These are phyloP conservation scores for Globisporangium paddicum DNA, from an alignment of 352 stramenopile genomes.

Conservation along the genomic window DNA sequence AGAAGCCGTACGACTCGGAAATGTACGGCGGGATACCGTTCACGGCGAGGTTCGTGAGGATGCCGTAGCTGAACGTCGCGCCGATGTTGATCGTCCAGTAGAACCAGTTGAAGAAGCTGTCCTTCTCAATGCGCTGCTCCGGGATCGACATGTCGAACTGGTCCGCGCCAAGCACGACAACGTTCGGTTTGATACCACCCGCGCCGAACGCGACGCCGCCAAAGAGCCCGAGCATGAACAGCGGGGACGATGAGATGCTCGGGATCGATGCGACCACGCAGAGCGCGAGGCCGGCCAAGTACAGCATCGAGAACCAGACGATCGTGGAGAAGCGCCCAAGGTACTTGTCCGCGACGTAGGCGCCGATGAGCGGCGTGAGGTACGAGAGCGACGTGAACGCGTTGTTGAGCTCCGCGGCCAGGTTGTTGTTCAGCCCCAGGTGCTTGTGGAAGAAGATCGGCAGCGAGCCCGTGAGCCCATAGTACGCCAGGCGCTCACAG, in stretches of 20 bases:
- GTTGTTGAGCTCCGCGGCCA: constrained; percentile 86
- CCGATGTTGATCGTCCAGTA: constrained; percentile 93
- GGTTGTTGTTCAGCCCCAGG: constrained; percentile 66
- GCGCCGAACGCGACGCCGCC: constrained; percentile 67
- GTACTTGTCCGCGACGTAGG: constrained; percentile 76
- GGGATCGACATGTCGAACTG: constrained; percentile 79
- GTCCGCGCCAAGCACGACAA: constrained; percentile 71
- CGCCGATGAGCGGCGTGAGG: constrained; percentile 75
- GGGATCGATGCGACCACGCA: constrained; percentile 64
- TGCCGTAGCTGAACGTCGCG: constrained; percentile 87
- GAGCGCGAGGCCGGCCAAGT: constrained; percentile 61
- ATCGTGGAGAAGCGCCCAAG: constrained; percentile 82
- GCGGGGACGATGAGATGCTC: constrained; percentile 44
- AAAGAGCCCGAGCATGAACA: constrained; percentile 85
- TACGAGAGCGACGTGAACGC: constrained; percentile 83
- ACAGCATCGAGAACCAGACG: constrained; percentile 67
- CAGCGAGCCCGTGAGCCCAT: constrained; percentile 76
- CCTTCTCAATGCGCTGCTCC: constrained; percentile 66
- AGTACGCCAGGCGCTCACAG: constrained; percentile 80
- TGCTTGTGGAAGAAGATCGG: constrained; percentile 88
- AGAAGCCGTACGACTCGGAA: constrained; percentile 80
- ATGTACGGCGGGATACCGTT: constrained; percentile 87
- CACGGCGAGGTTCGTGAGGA: constrained; percentile 88
- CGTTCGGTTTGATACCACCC: constrained; percentile 74
- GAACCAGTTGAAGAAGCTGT: constrained; percentile 93